Evolutionary conservation across 352 stramenopile species (phyloP).

Genomic region (Phytophthora hybrid): DNA sequence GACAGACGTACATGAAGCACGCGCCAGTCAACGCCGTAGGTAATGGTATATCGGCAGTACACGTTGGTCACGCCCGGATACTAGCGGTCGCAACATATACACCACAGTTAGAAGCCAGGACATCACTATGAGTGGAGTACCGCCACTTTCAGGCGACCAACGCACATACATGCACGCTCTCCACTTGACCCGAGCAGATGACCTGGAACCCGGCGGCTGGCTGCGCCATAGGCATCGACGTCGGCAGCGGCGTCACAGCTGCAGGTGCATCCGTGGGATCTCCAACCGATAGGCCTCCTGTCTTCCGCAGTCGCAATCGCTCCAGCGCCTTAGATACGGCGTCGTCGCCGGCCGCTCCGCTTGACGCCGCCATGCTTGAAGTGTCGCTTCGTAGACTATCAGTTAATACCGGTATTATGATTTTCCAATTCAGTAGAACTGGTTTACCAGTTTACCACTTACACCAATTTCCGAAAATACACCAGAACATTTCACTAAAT

Average conservation of each 20-base stretch:
- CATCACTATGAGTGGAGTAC: background rate
- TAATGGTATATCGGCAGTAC: slow-evolving; percentile 94
- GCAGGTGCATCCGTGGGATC: background rate
- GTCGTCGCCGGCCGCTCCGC: slow-evolving; percentile 21
- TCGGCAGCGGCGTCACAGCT: slow-evolving; percentile 4
- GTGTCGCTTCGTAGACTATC: slow-evolving; percentile 1
- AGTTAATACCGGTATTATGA: no score
- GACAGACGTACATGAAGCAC: slow-evolving; percentile 76
- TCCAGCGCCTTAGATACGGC: slow-evolving; percentile 35
- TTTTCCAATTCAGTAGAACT: no score
- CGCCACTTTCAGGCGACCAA: background rate
- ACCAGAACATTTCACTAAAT: no score
- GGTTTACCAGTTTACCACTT: no score
- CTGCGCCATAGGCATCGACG: slow-evolving; percentile 27
- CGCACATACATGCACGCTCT: slow-evolving; percentile 55
- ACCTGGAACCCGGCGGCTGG: slow-evolving; percentile 57
- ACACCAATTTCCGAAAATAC: no score
- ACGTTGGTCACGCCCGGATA: slow-evolving; percentile 86
- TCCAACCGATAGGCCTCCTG: background rate
- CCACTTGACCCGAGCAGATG: slow-evolving; percentile 68
- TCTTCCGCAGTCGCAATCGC: slow-evolving; percentile 26
- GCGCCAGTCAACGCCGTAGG: slow-evolving; percentile 93
- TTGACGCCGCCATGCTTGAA: slow-evolving; percentile 28
- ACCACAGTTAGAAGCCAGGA: background rate
- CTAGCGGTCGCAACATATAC: slow-evolving; percentile 29